Percentiles rank a stretch among this genome's conserved stretches.
Evolutionary conservation across 164 flowering plant species (phyloP).

Genomic region (Magnolia changhungtana): DNA sequence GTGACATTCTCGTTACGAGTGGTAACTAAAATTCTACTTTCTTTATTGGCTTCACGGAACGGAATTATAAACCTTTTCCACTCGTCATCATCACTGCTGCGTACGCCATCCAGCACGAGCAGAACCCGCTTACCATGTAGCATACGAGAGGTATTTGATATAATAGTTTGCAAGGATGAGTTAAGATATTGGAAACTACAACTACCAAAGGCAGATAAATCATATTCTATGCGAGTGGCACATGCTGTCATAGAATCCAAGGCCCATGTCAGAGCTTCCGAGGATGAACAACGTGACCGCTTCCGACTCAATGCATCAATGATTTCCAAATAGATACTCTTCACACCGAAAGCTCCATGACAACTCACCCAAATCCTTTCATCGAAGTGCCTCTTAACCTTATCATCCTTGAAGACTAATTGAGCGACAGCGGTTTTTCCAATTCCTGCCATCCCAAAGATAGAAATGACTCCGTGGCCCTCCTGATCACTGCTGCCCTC

Average conservation of each 20-base stretch:
- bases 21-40: slow-evolving; percentile 11
- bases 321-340: not conserved
- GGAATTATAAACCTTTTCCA: not conserved
- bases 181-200: too few relatives aligned
- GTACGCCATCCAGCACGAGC: slow-evolving; percentile 11
- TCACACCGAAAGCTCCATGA: not conserved
- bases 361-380: slow-evolving; percentile 2
- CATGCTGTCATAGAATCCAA: too few relatives aligned
- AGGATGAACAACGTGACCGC: not conserved
- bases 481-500: not conserved
- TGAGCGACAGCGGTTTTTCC: not conserved
- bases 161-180: too few relatives aligned
- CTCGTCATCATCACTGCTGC: not conserved
- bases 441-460: not conserved
- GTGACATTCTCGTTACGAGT: slow-evolving; percentile 3
- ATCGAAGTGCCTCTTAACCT: not conserved
- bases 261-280: too few relatives aligned
- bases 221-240: too few relatives aligned
- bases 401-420: not conserved
- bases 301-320: too few relatives aligned
- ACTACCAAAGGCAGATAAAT: too few relatives aligned
- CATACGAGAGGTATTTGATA: not conserved
- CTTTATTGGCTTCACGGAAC: not conserved
- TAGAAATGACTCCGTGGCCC: not conserved
- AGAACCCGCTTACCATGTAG: not conserved